These are phyloP conservation scores for Boeremia exigua DNA, from an alignment of 2,329 filamentous ascomycete genomes.

Conservation along the genomic window DNA sequence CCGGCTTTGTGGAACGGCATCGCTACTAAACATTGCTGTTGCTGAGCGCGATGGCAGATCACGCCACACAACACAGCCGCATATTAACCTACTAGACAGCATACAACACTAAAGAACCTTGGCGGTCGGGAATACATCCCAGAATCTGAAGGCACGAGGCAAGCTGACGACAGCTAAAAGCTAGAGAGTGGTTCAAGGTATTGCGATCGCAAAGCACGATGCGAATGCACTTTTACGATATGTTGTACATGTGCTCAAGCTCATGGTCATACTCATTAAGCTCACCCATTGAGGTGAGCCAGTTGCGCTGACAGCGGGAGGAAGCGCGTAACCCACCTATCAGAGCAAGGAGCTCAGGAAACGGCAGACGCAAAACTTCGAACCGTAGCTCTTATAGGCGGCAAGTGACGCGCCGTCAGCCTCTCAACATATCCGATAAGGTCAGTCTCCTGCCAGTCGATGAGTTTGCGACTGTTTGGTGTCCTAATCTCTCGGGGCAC, in stretches of 20 bases:
- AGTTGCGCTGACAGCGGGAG: background rate
- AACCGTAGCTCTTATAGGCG: background rate
- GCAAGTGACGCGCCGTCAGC: background rate
- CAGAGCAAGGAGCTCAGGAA: background rate
- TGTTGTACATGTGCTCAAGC: background rate
- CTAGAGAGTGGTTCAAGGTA: background rate
- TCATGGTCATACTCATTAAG: background rate
- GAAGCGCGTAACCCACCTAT: background rate
- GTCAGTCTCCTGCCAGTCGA: background rate
- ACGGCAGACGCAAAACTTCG: too few relatives aligned
- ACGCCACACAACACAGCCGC: constrained; percentile 8
- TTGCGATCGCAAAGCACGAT: too few relatives aligned
- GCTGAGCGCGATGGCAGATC: constrained; percentile 8
- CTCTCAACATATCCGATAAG: background rate
- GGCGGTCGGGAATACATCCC: too few relatives aligned
- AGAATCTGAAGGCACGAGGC: too few relatives aligned
- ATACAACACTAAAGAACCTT: background rate
- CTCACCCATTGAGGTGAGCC: background rate
- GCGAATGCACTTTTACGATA: too few relatives aligned
- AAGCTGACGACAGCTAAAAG: background rate
- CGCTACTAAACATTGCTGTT: constrained; percentile 2
- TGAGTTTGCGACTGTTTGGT: background rate
- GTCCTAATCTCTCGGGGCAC: background rate
- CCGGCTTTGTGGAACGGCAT: constrained; percentile 5
- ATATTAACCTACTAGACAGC: constrained; percentile 13